A percentile compares a stretch with the other conserved stretches of the same genome.
phyloP scores from a whole-genome alignment of 345 rosid genomes.

The Brassica rapa region DNA sequence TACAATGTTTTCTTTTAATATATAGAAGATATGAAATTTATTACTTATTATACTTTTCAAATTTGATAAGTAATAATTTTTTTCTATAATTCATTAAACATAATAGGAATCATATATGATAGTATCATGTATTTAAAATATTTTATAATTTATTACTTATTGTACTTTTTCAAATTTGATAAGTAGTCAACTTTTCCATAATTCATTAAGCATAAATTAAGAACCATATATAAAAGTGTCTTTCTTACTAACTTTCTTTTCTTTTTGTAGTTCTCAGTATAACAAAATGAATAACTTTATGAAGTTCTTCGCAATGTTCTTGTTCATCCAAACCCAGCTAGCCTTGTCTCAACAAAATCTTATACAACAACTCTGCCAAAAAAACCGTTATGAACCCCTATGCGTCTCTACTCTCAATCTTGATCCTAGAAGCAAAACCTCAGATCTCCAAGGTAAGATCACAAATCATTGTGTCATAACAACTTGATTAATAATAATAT shows the following conservation, averaged over 20 bases:
- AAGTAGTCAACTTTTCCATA: no score
- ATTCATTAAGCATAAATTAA: no score
- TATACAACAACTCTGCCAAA: constrained; percentile 25
- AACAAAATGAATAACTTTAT: constrained; percentile 18
- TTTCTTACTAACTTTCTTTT: not conserved
- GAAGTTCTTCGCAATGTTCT: constrained; percentile 1
- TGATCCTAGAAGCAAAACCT: constrained; percentile 27
- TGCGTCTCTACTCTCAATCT: constrained; percentile 28
- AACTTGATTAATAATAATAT: not conserved
- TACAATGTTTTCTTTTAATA: no score
- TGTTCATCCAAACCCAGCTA: constrained; percentile 20
- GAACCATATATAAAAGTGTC: no score
- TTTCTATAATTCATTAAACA: no score
- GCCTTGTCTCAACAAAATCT: constrained; percentile 13
- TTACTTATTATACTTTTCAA: no score
- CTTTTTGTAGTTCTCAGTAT: not conserved
- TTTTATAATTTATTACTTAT: no score
- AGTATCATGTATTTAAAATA: no score
- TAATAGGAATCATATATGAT: no score
- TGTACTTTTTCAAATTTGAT: no score
- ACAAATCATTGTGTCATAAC: not conserved
- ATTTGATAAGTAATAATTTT: no score
- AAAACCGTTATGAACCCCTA: constrained; percentile 12
- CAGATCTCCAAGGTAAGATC: constrained; percentile 25
- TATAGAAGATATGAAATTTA: no score